A percentile compares a stretch with the other conserved stretches of the same genome.
Conservation (phyloP, 306 rosid genomes). For the Glycine latifolia region DNA sequence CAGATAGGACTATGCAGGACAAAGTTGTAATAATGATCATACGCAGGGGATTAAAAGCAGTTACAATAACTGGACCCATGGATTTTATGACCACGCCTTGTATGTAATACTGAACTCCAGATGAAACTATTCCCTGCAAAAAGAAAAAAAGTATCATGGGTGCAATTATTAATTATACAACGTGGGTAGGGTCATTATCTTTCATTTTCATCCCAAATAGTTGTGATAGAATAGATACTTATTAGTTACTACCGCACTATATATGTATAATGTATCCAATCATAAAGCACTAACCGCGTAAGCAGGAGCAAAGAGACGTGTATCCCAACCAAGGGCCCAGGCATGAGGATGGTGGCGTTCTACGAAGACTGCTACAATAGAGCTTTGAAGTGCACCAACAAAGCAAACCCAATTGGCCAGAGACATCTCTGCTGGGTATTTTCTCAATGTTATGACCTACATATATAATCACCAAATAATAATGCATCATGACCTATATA, state of each 20-base stretch:
- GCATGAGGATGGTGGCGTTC: constrained; percentile 63
- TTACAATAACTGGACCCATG: constrained; percentile 83
- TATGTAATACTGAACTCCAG: constrained; percentile 73
- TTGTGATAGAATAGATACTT: no score
- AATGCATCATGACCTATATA: background rate
- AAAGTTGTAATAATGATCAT: constrained; percentile 69
- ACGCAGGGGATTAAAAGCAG: constrained; percentile 79
- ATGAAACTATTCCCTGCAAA: constrained; percentile 67
- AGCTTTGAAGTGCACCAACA: constrained; percentile 67
- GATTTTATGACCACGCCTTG: constrained; percentile 75
- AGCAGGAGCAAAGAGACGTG: constrained; percentile 64
- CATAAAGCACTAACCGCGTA: constrained; percentile 57
- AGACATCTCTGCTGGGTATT: constrained; percentile 74
- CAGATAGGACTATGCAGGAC: constrained; percentile 64
- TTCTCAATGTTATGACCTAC: constrained; percentile 76
- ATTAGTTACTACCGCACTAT: background rate
- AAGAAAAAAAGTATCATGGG: background rate
- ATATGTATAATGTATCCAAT: background rate
- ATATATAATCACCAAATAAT: constrained; percentile 22
- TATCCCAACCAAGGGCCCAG: constrained; percentile 71
- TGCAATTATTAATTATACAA: no score
- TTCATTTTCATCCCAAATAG: no score
- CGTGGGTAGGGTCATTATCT: background rate
- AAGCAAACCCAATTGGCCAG: constrained; percentile 75
- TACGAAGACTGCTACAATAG: constrained; percentile 52